Evolutionary conservation across 192 early-diverging fungal species (phyloP).

Genomic region (Linnemannia zychae): DNA sequence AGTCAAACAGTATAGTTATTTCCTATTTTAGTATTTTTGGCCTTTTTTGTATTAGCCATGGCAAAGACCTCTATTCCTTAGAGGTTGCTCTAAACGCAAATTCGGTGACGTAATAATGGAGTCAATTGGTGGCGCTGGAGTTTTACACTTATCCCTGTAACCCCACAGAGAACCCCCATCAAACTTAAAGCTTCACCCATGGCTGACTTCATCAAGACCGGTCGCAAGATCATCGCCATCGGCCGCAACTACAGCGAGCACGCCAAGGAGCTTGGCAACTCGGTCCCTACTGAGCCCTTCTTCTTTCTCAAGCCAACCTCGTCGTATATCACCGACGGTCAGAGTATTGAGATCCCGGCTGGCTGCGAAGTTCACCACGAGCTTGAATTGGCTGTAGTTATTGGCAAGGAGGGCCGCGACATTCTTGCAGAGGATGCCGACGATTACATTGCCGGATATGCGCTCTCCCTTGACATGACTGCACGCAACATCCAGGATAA

Average conservation of each 20-base stretch:
- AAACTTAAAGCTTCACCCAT: constrained; percentile 16
- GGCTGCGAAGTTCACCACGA: constrained; percentile 91
- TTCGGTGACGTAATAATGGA: too few relatives aligned
- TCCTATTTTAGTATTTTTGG: too few relatives aligned
- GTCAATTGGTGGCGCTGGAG: background rate
- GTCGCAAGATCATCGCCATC: constrained; percentile 94
- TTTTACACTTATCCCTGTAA: too few relatives aligned
- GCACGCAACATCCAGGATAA: constrained; percentile 87
- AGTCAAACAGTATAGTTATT: too few relatives aligned
- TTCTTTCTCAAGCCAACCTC: constrained; percentile 97
- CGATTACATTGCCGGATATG: constrained; percentile 81
- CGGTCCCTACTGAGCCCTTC: constrained; percentile 88
- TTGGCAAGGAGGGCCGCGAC: constrained; percentile 84
- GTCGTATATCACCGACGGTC: constrained; percentile 77
- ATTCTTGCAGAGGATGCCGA: constrained; percentile 74
- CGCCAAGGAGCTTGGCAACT: constrained; percentile 93
- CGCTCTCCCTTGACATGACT: constrained; percentile 92
- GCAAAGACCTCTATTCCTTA: too few relatives aligned
- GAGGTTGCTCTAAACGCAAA: too few relatives aligned
- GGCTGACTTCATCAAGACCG: constrained; percentile 63
- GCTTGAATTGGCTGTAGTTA: constrained; percentile 93
- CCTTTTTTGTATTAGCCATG: too few relatives aligned
- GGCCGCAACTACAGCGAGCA: constrained; percentile 96
- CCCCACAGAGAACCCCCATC: too few relatives aligned
- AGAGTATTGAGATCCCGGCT: constrained; percentile 83